These are phyloP conservation scores for Penicillium samsonianum DNA, from an alignment of 495 filamentous ascomycete species.

Conservation along the genomic window DNA sequence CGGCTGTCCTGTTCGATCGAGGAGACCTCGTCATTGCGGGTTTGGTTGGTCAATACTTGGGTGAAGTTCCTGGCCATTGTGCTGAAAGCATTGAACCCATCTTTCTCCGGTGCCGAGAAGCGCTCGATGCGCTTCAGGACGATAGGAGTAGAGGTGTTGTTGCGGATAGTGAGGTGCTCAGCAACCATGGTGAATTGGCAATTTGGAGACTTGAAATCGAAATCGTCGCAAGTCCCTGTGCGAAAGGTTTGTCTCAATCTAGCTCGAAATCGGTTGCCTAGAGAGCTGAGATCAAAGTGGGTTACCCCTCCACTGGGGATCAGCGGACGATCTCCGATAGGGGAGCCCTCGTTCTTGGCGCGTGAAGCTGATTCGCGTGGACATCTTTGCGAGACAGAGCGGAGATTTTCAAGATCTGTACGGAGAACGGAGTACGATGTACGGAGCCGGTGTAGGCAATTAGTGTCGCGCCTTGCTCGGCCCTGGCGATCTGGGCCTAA, in stretches of 20 bases:
- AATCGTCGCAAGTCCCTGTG: not conserved
- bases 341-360: slow-evolving; percentile 18
- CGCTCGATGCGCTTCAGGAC: slow-evolving; percentile 74
- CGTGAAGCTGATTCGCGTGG: slow-evolving; percentile 19
- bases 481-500: not conserved
- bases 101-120: slow-evolving; percentile 55
- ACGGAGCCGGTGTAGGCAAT: not conserved
- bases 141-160: slow-evolving; percentile 74
- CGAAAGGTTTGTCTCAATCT: not conserved
- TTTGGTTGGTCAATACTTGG: slow-evolving; percentile 46
- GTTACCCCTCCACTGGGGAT: slow-evolving; percentile 25
- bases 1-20: slow-evolving; percentile 52
- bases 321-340: slow-evolving; percentile 21
- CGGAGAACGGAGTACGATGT: not conserved
- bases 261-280: slow-evolving; percentile 3
- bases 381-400: not conserved
- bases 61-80: slow-evolving; percentile 53
- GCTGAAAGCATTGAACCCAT: slow-evolving; percentile 43
- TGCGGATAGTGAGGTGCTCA: slow-evolving; percentile 73
- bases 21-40: slow-evolving; percentile 41
- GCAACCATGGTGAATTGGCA: slow-evolving; percentile 39
- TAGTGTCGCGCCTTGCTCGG: not conserved
- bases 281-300: slow-evolving; percentile 4
- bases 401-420: slow-evolving; percentile 4
- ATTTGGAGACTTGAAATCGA: not conserved